Evolutionary conservation across 148 eudicot genomes (phyloP).

Genomic region (Rhododendron williamsianum): DNA sequence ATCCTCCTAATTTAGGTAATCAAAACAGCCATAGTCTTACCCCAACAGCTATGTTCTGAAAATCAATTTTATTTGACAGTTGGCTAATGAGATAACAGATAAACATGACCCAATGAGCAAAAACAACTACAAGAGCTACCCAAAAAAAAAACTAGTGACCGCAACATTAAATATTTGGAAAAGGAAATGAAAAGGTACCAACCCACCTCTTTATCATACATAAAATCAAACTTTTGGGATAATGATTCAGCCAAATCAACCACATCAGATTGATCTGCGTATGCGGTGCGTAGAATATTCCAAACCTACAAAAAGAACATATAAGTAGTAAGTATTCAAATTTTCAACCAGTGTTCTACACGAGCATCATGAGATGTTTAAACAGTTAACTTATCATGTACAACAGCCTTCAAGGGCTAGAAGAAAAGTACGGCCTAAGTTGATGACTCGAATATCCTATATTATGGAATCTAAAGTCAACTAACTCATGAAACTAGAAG

Average conservation of each 20-base stretch:
- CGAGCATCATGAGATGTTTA: background rate
- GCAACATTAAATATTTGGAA: background rate
- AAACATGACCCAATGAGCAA: background rate
- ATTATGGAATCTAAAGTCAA: background rate
- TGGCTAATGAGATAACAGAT: background rate
- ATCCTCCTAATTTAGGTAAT: background rate
- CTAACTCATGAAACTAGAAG: background rate
- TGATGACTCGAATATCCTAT: background rate
- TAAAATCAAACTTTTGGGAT: constrained; percentile 31
- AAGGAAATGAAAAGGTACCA: background rate
- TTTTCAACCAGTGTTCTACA: background rate
- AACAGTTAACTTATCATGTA: background rate
- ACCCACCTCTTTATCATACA: constrained; percentile 51
- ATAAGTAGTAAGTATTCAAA: constrained; percentile 7
- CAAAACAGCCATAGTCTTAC: background rate
- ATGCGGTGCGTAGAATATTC: constrained; percentile 42
- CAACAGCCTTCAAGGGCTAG: background rate
- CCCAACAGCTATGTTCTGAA: background rate
- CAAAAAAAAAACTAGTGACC: background rate
- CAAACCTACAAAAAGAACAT: constrained; percentile 38
- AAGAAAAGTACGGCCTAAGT: background rate
- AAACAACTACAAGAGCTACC: background rate
- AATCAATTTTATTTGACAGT: background rate
- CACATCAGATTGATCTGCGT: constrained; percentile 30
- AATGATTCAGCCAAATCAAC: constrained; percentile 31